Conservation (phyloP, 768 basidiomycete species). For the Kwoniella pini region DNA sequence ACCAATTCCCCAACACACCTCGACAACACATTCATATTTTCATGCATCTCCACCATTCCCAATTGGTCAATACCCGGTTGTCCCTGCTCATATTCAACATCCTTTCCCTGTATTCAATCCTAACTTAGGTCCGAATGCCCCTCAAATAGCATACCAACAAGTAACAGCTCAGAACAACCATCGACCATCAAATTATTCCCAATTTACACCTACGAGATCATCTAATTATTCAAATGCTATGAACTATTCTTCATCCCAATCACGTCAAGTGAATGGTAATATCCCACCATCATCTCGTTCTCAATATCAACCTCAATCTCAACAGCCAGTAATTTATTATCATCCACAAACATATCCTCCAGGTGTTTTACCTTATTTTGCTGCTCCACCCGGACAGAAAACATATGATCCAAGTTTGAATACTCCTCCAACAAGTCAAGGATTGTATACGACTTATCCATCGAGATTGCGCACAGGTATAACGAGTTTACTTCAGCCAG, state of each 20-base stretch:
- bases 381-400: constrained; percentile 43
- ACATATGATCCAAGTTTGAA: constrained; percentile 31
- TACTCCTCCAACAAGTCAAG: constrained; percentile 60
- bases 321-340: constrained; percentile 15
- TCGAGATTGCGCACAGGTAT: constrained; percentile 88
- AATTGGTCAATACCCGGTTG: constrained; percentile 1
- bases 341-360: constrained; percentile 29
- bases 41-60: neutral
- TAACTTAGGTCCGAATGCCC: neutral
- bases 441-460: constrained; percentile 75
- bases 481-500: constrained; percentile 87
- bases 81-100: constrained; percentile 5
- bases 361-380: constrained; percentile 38
- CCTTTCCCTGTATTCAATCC: constrained; percentile 1
- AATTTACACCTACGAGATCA: constrained; percentile 5
- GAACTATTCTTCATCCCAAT: neutral
- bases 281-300: neutral
- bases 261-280: neutral
- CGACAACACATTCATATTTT: neutral
- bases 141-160: constrained; percentile 9
- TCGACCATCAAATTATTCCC: neutral
- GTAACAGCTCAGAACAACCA: neutral
- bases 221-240: constrained; percentile 1
- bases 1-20: neutral
- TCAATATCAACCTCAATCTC: constrained; percentile 3